Conservation (phyloP, 768 basidiomycete species). For the Guyanaporus albipodus region DNA sequence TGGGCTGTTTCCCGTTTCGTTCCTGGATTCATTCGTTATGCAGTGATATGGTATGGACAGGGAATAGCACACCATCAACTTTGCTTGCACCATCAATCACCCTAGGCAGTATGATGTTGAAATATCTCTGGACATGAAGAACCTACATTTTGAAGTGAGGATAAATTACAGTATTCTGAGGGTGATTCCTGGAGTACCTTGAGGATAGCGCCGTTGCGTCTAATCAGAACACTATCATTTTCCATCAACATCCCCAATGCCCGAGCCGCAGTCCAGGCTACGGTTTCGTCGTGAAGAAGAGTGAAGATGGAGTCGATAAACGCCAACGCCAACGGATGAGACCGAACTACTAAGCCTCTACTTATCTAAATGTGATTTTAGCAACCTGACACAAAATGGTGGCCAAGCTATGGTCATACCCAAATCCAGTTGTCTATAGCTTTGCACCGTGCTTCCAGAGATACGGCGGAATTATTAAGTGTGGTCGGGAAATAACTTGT, state of each 20-base stretch:
- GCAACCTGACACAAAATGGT: not conserved
- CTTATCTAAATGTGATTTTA: constrained; percentile 48
- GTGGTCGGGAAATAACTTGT: constrained; percentile 47
- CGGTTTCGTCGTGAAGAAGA: constrained; percentile 58
- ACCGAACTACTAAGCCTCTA: constrained; percentile 75
- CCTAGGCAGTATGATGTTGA: constrained; percentile 65
- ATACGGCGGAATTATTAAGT: constrained; percentile 34
- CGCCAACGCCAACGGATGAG: constrained; percentile 52
- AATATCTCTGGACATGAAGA: constrained; percentile 72
- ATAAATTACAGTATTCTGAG: not conserved
- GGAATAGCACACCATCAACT: constrained; percentile 42
- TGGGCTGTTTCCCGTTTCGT: constrained; percentile 57
- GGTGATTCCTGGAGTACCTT: constrained; percentile 48
- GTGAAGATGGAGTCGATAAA: constrained; percentile 66
- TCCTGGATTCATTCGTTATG: constrained; percentile 34
- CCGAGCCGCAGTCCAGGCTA: constrained; percentile 73
- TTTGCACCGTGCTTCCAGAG: constrained; percentile 41
- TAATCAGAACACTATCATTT: constrained; percentile 63
- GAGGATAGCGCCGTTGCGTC: constrained; percentile 71
- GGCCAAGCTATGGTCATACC: constrained; percentile 41
- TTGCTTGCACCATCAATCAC: constrained; percentile 66
- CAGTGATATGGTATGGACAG: not conserved
- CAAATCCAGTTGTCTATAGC: constrained; percentile 64
- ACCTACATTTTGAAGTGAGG: constrained; percentile 42
- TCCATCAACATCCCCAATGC: constrained; percentile 65